Evolutionary conservation across 345 rosid genomes (phyloP).

Genomic region (Syzygium aromaticum): DNA sequence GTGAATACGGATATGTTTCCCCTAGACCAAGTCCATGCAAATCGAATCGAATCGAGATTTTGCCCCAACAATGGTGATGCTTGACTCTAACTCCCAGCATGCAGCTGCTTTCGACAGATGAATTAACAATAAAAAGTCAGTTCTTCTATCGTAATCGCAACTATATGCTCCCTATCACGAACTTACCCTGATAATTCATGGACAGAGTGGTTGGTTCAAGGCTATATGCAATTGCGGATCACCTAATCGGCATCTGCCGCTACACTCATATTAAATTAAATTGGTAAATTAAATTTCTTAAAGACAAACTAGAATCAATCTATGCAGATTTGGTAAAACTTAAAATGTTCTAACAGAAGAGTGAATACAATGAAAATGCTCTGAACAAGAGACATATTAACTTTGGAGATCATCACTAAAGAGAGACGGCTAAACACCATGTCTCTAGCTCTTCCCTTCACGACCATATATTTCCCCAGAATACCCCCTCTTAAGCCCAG

Average conservation of each 20-base stretch:
- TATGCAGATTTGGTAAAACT: neutral
- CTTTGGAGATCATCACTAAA: conserved; percentile 20
- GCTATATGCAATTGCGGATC: neutral
- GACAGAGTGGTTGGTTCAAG: neutral
- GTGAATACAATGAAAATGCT: neutral
- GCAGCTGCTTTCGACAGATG: neutral
- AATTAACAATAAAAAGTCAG: neutral
- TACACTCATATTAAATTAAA: neutral
- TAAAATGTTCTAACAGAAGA: neutral
- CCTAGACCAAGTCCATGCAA: neutral
- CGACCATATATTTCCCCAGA: conserved; percentile 32
- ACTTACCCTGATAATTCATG: neutral
- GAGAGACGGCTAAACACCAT: conserved; percentile 53
- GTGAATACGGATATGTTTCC: neutral
- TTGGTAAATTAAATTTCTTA: neutral
- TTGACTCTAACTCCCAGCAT: neutral
- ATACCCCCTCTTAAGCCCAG: conserved; percentile 60
- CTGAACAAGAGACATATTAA: neutral
- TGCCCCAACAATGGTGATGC: neutral
- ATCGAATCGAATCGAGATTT: neutral
- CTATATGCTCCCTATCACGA: neutral
- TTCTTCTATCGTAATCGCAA: neutral
- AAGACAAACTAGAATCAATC: neutral
- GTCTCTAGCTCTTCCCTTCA: conserved; percentile 47
- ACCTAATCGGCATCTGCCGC: neutral